phyloP scores from a whole-genome alignment of 495 filamentous ascomycete species.

The Echria macrotheca region DNA sequence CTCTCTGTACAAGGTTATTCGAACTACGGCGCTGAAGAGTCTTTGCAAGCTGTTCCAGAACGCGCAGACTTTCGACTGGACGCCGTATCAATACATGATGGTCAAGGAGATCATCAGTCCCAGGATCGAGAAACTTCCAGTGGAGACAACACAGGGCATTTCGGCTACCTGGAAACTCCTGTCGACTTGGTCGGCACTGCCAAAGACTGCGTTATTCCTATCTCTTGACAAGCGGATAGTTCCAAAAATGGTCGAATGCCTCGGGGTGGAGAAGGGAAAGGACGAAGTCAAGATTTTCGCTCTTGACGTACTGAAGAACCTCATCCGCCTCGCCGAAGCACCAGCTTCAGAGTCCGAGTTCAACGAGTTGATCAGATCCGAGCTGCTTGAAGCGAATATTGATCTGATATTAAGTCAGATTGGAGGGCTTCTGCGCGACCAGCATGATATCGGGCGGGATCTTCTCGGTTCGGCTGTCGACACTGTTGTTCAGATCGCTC shows the following conservation, averaged over 20 bases:
- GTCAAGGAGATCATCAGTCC: slow-evolving; percentile 69
- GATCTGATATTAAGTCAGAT: slow-evolving; percentile 63
- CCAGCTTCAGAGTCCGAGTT: slow-evolving; percentile 48
- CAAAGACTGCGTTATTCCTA: slow-evolving; percentile 63
- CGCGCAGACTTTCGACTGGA: slow-evolving; percentile 62
- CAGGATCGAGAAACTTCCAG: slow-evolving; percentile 71
- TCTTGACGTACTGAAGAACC: slow-evolving; percentile 62
- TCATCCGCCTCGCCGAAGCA: slow-evolving; percentile 53
- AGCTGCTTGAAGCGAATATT: slow-evolving; percentile 64
- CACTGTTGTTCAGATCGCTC: slow-evolving; percentile 66
- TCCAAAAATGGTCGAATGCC: slow-evolving; percentile 61
- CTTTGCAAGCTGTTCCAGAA: slow-evolving; percentile 70
- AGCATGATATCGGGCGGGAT: slow-evolving; percentile 58
- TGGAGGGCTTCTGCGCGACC: slow-evolving; percentile 53
- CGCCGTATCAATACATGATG: slow-evolving; percentile 60
- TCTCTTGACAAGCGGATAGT: slow-evolving; percentile 59
- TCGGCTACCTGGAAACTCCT: slow-evolving; percentile 79
- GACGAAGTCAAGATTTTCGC: slow-evolving; percentile 84
- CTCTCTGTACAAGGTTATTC: slow-evolving; percentile 62
- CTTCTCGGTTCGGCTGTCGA: slow-evolving; percentile 72
- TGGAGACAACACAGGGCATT: slow-evolving; percentile 82
- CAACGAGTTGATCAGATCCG: slow-evolving; percentile 53
- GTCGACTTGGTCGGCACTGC: slow-evolving; percentile 67
- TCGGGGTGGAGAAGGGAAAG: slow-evolving; percentile 69
- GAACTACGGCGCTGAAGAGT: slow-evolving; percentile 71